These are phyloP conservation scores for Termitomyces sp. DNA, from an alignment of 768 basidiomycete species.

Conservation along the genomic window DNA sequence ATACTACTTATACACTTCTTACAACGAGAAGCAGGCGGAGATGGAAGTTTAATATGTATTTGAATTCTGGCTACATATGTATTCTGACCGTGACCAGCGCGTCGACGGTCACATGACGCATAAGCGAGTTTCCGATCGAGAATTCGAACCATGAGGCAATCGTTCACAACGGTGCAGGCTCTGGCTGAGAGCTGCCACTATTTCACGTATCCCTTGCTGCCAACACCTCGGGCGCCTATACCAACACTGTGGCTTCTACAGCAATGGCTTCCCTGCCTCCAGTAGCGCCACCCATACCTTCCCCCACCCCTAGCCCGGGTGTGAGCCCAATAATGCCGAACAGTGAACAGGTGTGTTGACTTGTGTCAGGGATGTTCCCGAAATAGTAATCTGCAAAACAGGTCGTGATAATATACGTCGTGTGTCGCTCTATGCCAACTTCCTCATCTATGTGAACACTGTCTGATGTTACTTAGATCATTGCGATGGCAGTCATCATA, in stretches of 20 bases:
- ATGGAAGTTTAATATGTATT: too few species aligned
- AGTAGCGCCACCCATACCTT: slow-evolving; percentile 37
- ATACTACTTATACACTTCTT: too few species aligned
- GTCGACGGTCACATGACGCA: slow-evolving; percentile 15
- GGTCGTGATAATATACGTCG: slow-evolving; percentile 75
- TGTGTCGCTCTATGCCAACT: slow-evolving; percentile 29
- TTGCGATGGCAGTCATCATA: slow-evolving; percentile 81
- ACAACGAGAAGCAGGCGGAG: too few species aligned
- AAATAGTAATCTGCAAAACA: slow-evolving; percentile 27
- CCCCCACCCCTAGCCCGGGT: slow-evolving; percentile 24
- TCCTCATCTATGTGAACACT: not conserved
- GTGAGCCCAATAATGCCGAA: slow-evolving; percentile 52
- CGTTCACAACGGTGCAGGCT: slow-evolving; percentile 11
- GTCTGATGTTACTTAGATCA: slow-evolving; percentile 43
- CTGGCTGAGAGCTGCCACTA: not conserved
- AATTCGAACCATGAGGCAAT: slow-evolving; percentile 15
- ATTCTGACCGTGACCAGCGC: slow-evolving; percentile 8
- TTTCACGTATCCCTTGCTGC: not conserved
- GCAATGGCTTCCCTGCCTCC: slow-evolving; percentile 31
- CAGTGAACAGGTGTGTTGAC: slow-evolving; percentile 58
- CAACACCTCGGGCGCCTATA: not conserved
- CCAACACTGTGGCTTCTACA: not conserved
- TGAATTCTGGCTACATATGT: too few species aligned
- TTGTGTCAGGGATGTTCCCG: slow-evolving; percentile 9
- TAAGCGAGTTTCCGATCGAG: slow-evolving; percentile 1